A percentile compares a stretch with the other conserved stretches of the same genome.
phyloP scores from a whole-genome alignment of 495 filamentous ascomycete species.

The Staphylotrichum longicolle region DNA sequence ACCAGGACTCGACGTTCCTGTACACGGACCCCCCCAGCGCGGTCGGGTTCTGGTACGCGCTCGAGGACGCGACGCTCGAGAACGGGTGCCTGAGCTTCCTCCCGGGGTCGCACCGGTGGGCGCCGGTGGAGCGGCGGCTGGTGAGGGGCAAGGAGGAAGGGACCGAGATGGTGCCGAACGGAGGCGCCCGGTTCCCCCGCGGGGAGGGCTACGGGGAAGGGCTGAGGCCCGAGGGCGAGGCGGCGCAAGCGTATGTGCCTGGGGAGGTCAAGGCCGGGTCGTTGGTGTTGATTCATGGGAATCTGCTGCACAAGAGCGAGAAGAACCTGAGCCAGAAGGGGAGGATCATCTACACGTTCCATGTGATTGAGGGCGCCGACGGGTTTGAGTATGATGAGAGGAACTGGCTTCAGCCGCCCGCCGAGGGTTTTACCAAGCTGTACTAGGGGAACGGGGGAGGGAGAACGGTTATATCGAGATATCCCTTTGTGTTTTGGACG shows the following conservation, averaged over 20 bases:
- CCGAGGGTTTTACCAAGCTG: constrained; percentile 71
- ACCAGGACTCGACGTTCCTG: constrained; percentile 89
- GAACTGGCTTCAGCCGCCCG: constrained; percentile 91
- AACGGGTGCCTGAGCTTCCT: constrained; percentile 90
- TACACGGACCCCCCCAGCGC: constrained; percentile 90
- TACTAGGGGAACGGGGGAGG: constrained; percentile 27
- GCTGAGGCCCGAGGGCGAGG: constrained; percentile 28
- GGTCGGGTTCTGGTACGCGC: constrained; percentile 92
- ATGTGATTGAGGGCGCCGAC: constrained; percentile 82
- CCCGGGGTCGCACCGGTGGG: constrained; percentile 70
- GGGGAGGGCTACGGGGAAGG: constrained; percentile 44
- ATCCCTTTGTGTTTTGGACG: neutral
- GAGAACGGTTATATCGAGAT: no score
- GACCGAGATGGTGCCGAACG: constrained; percentile 53
- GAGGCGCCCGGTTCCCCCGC: constrained; percentile 40
- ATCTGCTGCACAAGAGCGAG: constrained; percentile 94
- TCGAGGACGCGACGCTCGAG: constrained; percentile 79
- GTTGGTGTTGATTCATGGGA: constrained; percentile 92
- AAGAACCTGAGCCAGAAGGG: constrained; percentile 80
- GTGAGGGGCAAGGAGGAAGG: constrained; percentile 54
- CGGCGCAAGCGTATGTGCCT: constrained; percentile 55
- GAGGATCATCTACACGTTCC: constrained; percentile 95
- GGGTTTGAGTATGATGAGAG: constrained; percentile 70
- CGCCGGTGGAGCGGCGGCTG: constrained; percentile 65
- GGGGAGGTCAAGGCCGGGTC: constrained; percentile 83